A percentile compares a stretch with the other conserved stretches of the same genome.
Evolutionary conservation across 1,284 basidiomycete genomes (phyloP).

Genomic region (Coniferiporia sulphurascens): DNA sequence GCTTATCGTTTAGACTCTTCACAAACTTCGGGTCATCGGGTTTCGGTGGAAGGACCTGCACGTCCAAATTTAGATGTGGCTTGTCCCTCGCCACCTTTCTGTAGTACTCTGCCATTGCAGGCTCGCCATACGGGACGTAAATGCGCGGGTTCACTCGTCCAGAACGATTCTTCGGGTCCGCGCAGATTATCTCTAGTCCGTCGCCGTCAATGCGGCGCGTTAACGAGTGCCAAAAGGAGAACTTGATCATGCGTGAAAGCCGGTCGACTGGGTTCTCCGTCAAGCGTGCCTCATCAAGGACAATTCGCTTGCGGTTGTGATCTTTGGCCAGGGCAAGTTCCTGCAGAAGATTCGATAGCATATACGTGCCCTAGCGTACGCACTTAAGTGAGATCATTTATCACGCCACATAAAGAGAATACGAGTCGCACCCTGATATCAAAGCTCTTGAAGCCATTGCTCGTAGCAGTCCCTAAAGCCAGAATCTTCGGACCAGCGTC

Average conservation of each 20-base stretch:
- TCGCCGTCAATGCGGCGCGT: slow-evolving; percentile 97
- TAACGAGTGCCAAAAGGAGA: slow-evolving; percentile 97
- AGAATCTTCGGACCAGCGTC: slow-evolving; percentile 97
- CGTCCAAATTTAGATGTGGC: slow-evolving; percentile 87
- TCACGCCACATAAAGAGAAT: neutral
- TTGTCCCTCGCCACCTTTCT: slow-evolving; percentile 75
- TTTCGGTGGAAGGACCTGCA: slow-evolving; percentile 81
- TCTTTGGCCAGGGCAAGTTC: slow-evolving; percentile 97
- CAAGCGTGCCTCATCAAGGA: slow-evolving; percentile 94
- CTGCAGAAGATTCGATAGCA: slow-evolving; percentile 98
- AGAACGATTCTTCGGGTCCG: slow-evolving; percentile 94
- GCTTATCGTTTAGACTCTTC: slow-evolving; percentile 89
- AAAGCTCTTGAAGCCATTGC: slow-evolving; percentile 96
- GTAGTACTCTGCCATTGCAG: slow-evolving; percentile 94
- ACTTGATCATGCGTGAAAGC: slow-evolving; percentile 95
- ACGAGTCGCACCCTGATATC: slow-evolving; percentile 79
- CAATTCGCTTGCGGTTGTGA: slow-evolving; percentile 91
- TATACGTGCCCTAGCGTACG: slow-evolving; percentile 84
- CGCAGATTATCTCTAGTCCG: slow-evolving; percentile 93
- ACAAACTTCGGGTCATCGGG: slow-evolving; percentile 88
- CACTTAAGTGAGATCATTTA: slow-evolving; percentile 7
- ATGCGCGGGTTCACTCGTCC: slow-evolving; percentile 85
- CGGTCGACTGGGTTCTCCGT: slow-evolving; percentile 98
- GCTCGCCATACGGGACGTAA: slow-evolving; percentile 90
- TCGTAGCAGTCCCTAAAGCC: slow-evolving; percentile 92